Evolutionary conservation across 768 basidiomycete species (phyloP).

Genomic region (Mrakia gelida): DNA sequence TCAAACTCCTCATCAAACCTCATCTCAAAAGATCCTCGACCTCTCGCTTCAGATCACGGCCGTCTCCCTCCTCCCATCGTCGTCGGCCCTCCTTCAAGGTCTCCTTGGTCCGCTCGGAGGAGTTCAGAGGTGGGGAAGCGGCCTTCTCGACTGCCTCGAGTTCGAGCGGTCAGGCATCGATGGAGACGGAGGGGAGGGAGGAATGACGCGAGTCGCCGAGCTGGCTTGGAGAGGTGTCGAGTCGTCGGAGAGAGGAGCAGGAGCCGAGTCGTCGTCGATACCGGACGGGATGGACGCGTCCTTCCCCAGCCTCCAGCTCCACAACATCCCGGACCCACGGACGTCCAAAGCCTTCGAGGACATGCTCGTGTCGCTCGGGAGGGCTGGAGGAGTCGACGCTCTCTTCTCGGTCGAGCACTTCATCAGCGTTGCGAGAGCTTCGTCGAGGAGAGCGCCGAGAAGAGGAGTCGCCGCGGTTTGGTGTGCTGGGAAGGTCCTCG

Average conservation of each 20-base stretch:
- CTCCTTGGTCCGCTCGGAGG: constrained; percentile 76
- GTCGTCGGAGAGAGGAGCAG: constrained; percentile 19
- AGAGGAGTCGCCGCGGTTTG: constrained; percentile 64
- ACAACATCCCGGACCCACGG: constrained; percentile 36
- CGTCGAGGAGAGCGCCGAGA: constrained; percentile 52
- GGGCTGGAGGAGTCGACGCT: constrained; percentile 62
- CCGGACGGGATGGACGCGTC: background rate
- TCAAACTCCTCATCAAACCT: constrained; percentile 1
- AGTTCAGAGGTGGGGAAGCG: constrained; percentile 90
- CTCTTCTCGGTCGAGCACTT: constrained; percentile 73
- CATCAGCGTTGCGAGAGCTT: constrained; percentile 56
- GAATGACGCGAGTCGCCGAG: constrained; percentile 38
- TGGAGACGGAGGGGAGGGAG: constrained; percentile 27
- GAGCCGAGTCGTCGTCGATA: background rate
- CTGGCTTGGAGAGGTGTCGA: constrained; percentile 19
- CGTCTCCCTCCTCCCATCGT: constrained; percentile 29
- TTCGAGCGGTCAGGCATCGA: constrained; percentile 53
- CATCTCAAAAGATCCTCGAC: constrained; percentile 29
- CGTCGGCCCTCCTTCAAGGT: constrained; percentile 15
- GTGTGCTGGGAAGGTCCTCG: constrained; percentile 71
- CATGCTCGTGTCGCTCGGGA: constrained; percentile 72
- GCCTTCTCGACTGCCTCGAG: constrained; percentile 72
- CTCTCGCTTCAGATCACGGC: constrained; percentile 34
- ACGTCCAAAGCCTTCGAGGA: constrained; percentile 48
- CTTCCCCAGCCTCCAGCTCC: constrained; percentile 40